A percentile compares a stretch with the other conserved stretches of the same genome.
Conservation (phyloP, 2,329 filamentous ascomycete species). For the Pseudogymnoascus sp. region DNA sequence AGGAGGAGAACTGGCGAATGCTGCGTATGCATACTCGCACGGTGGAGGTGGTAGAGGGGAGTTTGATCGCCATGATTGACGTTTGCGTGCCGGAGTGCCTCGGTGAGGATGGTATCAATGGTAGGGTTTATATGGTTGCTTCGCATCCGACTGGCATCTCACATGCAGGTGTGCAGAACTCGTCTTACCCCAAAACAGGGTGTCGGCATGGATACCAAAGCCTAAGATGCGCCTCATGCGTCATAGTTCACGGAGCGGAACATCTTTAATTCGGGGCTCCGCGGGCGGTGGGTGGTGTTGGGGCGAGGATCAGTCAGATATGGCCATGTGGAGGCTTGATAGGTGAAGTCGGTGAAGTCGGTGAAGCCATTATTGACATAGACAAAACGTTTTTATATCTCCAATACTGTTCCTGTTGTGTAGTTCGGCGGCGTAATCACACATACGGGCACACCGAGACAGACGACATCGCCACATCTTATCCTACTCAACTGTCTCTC, state of each 20-base stretch:
- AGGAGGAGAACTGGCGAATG: conserved; percentile 9
- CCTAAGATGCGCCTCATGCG: conserved; percentile 6
- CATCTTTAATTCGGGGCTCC: conserved; percentile 6
- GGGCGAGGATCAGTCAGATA: conserved; percentile 2
- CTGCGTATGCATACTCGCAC: not conserved
- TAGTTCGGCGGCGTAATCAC: not conserved
- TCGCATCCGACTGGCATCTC: not conserved
- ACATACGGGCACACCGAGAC: not conserved
- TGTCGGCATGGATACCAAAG: not conserved
- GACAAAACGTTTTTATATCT: not conserved
- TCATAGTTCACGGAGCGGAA: conserved; percentile 8
- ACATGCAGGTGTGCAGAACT: conserved; percentile 4
- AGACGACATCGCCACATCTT: not conserved
- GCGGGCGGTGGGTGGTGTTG: not conserved
- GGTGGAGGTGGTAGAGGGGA: not conserved
- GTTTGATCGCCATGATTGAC: conserved; percentile 4
- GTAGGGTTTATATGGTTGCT: conserved; percentile 7
- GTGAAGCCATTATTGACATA: not conserved
- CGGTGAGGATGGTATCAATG: not conserved
- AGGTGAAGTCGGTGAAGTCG: conserved; percentile 10
- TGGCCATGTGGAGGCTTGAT: not conserved
- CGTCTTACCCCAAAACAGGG: conserved; percentile 1
- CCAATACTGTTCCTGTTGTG: not conserved
- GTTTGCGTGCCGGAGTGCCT: not conserved
- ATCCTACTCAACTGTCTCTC: not conserved